These are phyloP conservation scores for Pseudoturritis turrita DNA, from an alignment of 345 rosid genomes.

Conservation along the genomic window DNA sequence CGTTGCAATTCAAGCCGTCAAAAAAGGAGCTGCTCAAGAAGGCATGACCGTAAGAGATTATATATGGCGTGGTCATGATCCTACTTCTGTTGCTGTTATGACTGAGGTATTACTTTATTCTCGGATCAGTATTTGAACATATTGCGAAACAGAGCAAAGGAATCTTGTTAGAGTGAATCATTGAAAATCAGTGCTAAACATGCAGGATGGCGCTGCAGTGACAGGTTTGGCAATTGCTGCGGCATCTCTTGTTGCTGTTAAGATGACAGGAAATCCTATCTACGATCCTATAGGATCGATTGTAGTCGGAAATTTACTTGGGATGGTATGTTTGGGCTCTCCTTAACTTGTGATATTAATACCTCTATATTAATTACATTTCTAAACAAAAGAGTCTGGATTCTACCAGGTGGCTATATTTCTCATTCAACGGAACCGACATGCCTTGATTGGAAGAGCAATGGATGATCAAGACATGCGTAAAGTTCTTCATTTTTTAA, in stretches of 20 bases:
- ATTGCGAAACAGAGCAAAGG: neutral
- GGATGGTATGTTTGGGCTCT: conserved; percentile 55
- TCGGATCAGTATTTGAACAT: neutral
- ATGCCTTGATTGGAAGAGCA: conserved; percentile 97
- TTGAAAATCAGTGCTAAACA: neutral
- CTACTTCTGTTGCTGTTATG: conserved; percentile 99
- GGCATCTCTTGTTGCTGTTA: conserved; percentile 86
- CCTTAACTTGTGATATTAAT: neutral
- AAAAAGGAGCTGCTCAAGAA: conserved; percentile 94
- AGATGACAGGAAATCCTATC: conserved; percentile 76
- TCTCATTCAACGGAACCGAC: conserved; percentile 96
- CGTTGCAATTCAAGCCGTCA: conserved; percentile 95
- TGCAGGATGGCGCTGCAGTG: conserved; percentile 98
- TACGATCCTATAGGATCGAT: conserved; percentile 96
- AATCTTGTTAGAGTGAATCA: neutral
- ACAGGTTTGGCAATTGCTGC: conserved; percentile 89
- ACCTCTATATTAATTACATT: neutral
- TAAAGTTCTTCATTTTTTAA: conserved; percentile 76
- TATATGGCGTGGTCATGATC: conserved; percentile 99
- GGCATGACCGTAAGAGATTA: conserved; percentile 89
- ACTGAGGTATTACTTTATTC: conserved; percentile 60
- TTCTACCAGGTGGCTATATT: conserved; percentile 80
- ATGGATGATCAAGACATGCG: conserved; percentile 94
- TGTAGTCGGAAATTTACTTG: conserved; percentile 85
- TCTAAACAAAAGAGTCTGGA: conserved; percentile 3